Evolutionary conservation across 768 basidiomycete genomes (phyloP).

Genomic region (button mushroom (Agaricus bisporus)): DNA sequence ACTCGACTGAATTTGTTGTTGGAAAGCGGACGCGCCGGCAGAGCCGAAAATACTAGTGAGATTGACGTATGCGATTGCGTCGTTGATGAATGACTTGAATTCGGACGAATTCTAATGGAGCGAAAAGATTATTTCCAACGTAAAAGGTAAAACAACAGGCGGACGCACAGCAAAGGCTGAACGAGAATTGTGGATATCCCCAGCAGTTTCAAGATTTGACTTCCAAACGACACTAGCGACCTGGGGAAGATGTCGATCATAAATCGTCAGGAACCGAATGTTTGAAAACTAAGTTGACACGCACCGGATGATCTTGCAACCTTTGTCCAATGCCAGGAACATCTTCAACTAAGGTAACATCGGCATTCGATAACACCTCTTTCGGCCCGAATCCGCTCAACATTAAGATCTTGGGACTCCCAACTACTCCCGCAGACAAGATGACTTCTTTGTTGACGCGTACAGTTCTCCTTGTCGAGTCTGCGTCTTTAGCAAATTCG

Average conservation of each 20-base stretch:
- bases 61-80: conserved; percentile 57
- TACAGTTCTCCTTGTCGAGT: conserved; percentile 31
- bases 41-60: conserved; percentile 37
- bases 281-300: conserved; percentile 1
- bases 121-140: background rate
- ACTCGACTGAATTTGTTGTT: conserved; percentile 20
- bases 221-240: conserved; percentile 23
- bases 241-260: conserved; percentile 11
- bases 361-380: conserved; percentile 37
- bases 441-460: conserved; percentile 55
- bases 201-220: conserved; percentile 24
- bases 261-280: background rate
- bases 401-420: conserved; percentile 44
- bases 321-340: conserved; percentile 53
- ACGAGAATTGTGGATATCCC: conserved; percentile 23
- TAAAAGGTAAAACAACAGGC: background rate
- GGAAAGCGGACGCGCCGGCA: conserved; percentile 12
- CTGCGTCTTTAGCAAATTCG: conserved; percentile 36
- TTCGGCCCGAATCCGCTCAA: conserved; percentile 48
- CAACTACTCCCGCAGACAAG: conserved; percentile 37
- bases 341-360: conserved; percentile 31
- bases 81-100: conserved; percentile 56
- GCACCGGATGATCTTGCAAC: conserved; percentile 46
- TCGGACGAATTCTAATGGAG: conserved; percentile 21
- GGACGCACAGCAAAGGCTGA: conserved; percentile 24